Percentiles rank a stretch among this genome's conserved stretches.
Conservation (phyloP, 345 rosid genomes). For the Erucastrum elatum region DNA sequence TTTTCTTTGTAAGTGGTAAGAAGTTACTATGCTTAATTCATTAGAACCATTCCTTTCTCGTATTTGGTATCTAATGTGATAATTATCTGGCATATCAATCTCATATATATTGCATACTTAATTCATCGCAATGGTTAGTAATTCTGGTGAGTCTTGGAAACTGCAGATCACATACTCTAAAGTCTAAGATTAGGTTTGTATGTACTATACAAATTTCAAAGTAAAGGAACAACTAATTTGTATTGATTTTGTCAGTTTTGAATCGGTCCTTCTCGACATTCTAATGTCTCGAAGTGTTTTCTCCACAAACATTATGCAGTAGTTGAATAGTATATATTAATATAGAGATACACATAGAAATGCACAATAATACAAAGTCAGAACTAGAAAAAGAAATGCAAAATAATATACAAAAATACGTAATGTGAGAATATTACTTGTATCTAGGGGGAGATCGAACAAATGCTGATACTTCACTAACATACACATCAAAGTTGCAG, state of each 20-base stretch:
- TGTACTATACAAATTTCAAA: background rate
- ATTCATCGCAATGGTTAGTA: background rate
- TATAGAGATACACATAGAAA: slow-evolving; percentile 17
- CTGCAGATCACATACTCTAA: background rate
- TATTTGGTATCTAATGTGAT: background rate
- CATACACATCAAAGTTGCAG: slow-evolving; percentile 40
- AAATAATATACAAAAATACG: slow-evolving; percentile 5
- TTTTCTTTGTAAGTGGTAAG: background rate
- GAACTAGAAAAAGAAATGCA: background rate
- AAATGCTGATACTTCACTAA: slow-evolving; percentile 39
- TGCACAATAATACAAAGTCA: slow-evolving; percentile 31
- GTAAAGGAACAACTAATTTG: background rate
- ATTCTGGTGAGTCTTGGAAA: slow-evolving; percentile 9
- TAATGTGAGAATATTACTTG: slow-evolving; percentile 32
- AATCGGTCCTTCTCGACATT: slow-evolving; percentile 10
- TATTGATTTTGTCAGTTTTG: background rate
- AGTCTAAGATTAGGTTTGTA: background rate
- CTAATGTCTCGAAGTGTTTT: background rate
- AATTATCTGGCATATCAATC: background rate
- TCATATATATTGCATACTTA: background rate
- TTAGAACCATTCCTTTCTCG: background rate
- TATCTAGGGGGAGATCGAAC: slow-evolving; percentile 27
- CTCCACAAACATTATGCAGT: background rate
- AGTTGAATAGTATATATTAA: background rate
- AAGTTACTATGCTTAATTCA: background rate